Base-by-base conservation (phyloP, 768 basidiomycete genomes). In the Coprinopsis marcescibilis region DNA sequence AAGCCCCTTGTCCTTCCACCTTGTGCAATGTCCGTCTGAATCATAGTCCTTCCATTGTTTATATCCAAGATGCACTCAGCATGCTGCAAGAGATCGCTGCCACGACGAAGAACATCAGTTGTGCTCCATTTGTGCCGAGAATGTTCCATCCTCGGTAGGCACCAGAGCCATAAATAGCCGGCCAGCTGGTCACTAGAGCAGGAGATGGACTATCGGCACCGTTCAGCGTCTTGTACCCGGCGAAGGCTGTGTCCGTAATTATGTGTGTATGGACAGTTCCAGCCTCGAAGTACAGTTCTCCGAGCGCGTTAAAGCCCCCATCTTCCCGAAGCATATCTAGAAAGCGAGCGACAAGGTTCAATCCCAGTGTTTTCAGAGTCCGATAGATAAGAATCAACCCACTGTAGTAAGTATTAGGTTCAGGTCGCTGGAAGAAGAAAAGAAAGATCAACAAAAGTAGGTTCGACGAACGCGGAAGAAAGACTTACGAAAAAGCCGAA, bases 401-500 rank as follows among this genome's bases (percentile, higher is more conserved):
- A 75, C 74, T 75, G 51, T 72, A 74, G 20, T 66, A 62, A 25
- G 65, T 60, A 27, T 62, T 65, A 13, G 64, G 56, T 39, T 60
- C 56, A 2, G 74, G 69, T 15, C 75, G 68, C 75, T 77, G 54
- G 43, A 42, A 33, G 33, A 40, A 38, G 15, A 15, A 48, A 44
- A n/a, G 25, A 32, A 24, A 13, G 11, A 45, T 25, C 13, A 58
- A 54, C 33, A 8, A 32, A 8, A 8, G 29, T 8, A 8, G 29
- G 29, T 8, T 32, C 6, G 38, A 24, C 52, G 55, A 30, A 43
- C 26, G 23, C 23, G 3, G n/a, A 34, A 11, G 33, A 38, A 20
- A 34, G 34, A 62, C 70, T 61, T 49, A 71, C 71, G 57, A 67
- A 69, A 51, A 59, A 69, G 6, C 80, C 82, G 55, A 82, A 83